Conservation (phyloP, 2,329 filamentous ascomycete species). For the Aspergillus brasiliensis region DNA sequence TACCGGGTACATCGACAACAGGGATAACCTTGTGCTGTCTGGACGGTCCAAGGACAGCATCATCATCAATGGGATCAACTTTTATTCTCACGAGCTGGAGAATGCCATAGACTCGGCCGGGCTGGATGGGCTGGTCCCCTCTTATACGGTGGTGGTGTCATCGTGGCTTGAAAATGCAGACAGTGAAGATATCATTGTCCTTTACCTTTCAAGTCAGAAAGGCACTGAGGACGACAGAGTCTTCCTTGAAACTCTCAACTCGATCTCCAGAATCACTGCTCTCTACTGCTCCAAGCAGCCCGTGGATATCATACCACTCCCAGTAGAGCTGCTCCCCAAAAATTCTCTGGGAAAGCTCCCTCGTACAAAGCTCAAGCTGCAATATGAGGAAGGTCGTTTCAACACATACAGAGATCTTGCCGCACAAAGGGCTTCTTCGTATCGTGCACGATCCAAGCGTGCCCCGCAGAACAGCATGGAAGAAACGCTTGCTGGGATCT, state of each 20-base stretch:
- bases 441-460: not conserved
- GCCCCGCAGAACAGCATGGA: not conserved
- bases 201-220: not conserved
- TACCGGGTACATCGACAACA: not conserved
- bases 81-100: constrained; percentile 2
- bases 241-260: not conserved
- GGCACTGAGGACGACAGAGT: not conserved
- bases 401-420: not conserved
- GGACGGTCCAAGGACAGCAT: constrained; percentile 5
- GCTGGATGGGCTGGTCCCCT: not conserved
- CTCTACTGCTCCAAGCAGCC: constrained; percentile 3
- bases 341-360: constrained; percentile 1
- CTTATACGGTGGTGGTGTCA: not conserved
- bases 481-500: not conserved
- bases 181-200: constrained; percentile 1
- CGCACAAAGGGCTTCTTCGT: not conserved
- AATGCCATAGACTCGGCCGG: constrained; percentile 1
- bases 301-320: not conserved
- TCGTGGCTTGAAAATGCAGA: not conserved
- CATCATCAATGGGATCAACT: constrained; percentile 4
- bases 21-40: not conserved
- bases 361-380: not conserved
- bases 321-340: not conserved
- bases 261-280: not conserved
- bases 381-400: constrained; percentile 3